phyloP scores from a whole-genome alignment of 345 rosid genomes.

The Populus deltoides region DNA sequence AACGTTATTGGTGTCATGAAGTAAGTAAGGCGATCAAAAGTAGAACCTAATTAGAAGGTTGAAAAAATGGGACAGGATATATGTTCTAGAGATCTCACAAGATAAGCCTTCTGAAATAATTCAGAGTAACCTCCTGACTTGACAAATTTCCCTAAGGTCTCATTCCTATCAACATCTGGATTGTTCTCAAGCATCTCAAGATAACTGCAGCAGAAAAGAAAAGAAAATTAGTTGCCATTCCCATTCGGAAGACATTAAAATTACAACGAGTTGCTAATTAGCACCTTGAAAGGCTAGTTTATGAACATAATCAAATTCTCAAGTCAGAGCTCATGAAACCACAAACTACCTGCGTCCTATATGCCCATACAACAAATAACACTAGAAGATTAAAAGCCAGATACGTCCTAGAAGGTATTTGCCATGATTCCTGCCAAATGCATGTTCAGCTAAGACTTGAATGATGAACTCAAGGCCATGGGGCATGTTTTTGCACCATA shows the following conservation, averaged over 20 bases:
- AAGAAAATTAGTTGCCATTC: not conserved
- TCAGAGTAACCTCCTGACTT: slow-evolving; percentile 67
- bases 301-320: not conserved
- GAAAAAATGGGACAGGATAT: not conserved
- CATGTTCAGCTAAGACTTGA: not conserved
- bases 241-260: not conserved
- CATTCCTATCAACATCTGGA: slow-evolving; percentile 53
- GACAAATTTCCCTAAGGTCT: slow-evolving; percentile 71
- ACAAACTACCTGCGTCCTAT: not conserved
- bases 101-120: slow-evolving; percentile 77
- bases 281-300: not conserved
- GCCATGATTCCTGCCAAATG: too few species aligned
- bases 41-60: not conserved
- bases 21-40: not conserved
- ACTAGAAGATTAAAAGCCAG: not conserved
- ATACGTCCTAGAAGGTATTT: too few species aligned
- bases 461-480: not conserved
- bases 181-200: slow-evolving; percentile 62
- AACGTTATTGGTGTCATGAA: not conserved
- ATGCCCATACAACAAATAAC: not conserved
- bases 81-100: slow-evolving; percentile 45
- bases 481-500: not conserved
- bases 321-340: not conserved
- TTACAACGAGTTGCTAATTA: not conserved
- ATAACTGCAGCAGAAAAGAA: slow-evolving; percentile 36